These are phyloP conservation scores for Vitis labrusca DNA, from an alignment of 164 flowering plant species.

Conservation along the genomic window DNA sequence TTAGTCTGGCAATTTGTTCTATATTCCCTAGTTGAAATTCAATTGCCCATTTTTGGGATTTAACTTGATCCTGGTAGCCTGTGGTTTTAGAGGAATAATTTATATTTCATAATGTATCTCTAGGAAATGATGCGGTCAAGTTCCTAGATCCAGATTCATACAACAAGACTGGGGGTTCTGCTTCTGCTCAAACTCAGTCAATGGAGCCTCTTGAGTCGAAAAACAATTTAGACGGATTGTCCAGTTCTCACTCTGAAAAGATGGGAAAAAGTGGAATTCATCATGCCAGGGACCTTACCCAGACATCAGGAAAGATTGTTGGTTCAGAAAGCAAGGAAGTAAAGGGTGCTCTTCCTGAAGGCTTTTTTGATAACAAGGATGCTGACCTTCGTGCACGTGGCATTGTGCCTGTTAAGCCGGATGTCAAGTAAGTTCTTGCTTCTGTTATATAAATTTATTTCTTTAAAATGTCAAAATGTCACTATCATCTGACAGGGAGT, in stretches of 20 bases:
- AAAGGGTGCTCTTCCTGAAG: constrained; percentile 81
- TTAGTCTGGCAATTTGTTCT: too few species aligned
- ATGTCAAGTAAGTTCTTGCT: constrained; percentile 70
- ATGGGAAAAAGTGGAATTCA: constrained; percentile 13
- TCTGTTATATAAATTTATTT: neutral
- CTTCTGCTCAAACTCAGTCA: constrained; percentile 20
- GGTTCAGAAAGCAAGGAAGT: constrained; percentile 49
- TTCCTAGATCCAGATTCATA: constrained; percentile 5
- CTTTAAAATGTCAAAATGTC: too few species aligned
- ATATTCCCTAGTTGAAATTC: too few species aligned
- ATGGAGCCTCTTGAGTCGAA: constrained; percentile 8
- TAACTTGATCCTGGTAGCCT: too few species aligned
- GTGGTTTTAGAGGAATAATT: neutral
- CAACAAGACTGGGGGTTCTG: constrained; percentile 14
- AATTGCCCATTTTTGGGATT: too few species aligned
- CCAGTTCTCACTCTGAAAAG: constrained; percentile 13
- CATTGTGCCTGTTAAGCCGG: constrained; percentile 75
- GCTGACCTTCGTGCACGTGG: constrained; percentile 96
- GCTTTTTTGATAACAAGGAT: constrained; percentile 93
- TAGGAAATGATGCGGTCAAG: constrained; percentile 14
- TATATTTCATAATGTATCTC: neutral
- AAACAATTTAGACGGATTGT: constrained; percentile 17
- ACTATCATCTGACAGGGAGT: too few species aligned
- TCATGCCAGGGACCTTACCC: constrained; percentile 22
- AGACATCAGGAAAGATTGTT: constrained; percentile 14